Conservation (phyloP, 2,329 filamentous ascomycete genomes). For the Botryosphaeria dothidea region DNA sequence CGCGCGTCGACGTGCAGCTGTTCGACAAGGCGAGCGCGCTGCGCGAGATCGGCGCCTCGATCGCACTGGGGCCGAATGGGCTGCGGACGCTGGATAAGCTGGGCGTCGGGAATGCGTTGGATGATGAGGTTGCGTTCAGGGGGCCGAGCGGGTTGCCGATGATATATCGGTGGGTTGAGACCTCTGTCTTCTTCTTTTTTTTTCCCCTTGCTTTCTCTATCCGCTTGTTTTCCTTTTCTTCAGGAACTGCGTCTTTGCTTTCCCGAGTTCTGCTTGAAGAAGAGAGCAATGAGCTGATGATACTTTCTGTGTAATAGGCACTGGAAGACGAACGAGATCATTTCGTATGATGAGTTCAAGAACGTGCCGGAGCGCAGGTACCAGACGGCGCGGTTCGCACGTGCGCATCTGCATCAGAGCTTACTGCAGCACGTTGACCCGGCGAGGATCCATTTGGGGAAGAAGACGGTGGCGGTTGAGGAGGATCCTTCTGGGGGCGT, state of each 20-base stretch:
- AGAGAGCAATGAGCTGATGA: too few relatives aligned
- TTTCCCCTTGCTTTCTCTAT: not conserved
- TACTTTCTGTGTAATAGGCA: constrained; percentile 22
- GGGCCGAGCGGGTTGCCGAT: constrained; percentile 33
- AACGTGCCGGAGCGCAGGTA: constrained; percentile 33
- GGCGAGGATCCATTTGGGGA: constrained; percentile 33
- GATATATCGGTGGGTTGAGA: constrained; percentile 34
- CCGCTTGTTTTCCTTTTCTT: not conserved
- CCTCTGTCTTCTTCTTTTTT: not conserved
- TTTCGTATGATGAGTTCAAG: constrained; percentile 35
- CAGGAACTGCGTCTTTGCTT: not conserved
- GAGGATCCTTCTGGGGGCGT: constrained; percentile 24
- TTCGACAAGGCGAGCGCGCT: constrained; percentile 38
- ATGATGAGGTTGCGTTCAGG: constrained; percentile 35
- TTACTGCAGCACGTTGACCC: constrained; percentile 33
- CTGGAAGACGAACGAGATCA: constrained; percentile 41
- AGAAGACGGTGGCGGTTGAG: constrained; percentile 27
- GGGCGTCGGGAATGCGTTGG: constrained; percentile 35
- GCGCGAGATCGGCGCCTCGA: constrained; percentile 41
- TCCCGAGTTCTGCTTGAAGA: too few relatives aligned
- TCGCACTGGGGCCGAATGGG: constrained; percentile 36
- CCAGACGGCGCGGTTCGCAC: constrained; percentile 38
- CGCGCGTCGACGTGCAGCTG: constrained; percentile 34
- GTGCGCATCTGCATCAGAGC: constrained; percentile 38
- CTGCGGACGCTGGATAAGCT: constrained; percentile 34